Percentiles rank a stretch among this genome's conserved stretches.
phyloP scores from a whole-genome alignment of 305 asterid genomes.

The Rubia peregrina region DNA sequence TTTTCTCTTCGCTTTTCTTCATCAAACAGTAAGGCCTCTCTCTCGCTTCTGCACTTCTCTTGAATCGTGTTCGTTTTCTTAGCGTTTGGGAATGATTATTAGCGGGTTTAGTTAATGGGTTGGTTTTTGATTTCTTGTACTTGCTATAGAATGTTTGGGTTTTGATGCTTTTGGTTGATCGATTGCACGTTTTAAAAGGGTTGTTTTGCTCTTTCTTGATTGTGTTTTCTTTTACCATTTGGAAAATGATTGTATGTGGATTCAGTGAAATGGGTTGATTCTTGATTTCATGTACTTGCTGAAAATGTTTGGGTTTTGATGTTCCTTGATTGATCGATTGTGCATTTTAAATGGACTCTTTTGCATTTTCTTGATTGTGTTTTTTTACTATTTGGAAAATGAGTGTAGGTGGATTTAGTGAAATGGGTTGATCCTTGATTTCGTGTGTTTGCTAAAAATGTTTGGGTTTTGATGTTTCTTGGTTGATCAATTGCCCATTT shows the following conservation, averaged over 20 bases:
- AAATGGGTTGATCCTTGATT: neutral
- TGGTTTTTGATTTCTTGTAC: neutral
- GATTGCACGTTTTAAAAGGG: neutral
- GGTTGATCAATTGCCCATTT: neutral
- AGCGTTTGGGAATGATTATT: neutral
- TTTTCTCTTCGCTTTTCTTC: neutral
- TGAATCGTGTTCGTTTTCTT: neutral
- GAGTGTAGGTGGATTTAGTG: neutral
- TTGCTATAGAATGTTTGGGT: neutral
- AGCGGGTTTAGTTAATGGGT: no score
- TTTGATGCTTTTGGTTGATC: neutral
- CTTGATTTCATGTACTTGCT: neutral
- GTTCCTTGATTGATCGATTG: neutral
- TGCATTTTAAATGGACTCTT: neutral
- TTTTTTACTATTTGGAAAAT: neutral
- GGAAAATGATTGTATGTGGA: neutral
- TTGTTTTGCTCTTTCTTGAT: neutral
- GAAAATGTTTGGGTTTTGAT: neutral
- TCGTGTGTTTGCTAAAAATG: neutral
- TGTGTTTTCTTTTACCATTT: neutral
- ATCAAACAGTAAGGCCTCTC: slow-evolving; percentile 24
- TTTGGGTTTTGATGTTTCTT: neutral
- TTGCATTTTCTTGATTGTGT: neutral
- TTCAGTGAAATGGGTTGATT: neutral
- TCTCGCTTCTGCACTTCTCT: neutral